Conservation (phyloP, 2,329 filamentous ascomycete species). For the Curvularia sp. region DNA sequence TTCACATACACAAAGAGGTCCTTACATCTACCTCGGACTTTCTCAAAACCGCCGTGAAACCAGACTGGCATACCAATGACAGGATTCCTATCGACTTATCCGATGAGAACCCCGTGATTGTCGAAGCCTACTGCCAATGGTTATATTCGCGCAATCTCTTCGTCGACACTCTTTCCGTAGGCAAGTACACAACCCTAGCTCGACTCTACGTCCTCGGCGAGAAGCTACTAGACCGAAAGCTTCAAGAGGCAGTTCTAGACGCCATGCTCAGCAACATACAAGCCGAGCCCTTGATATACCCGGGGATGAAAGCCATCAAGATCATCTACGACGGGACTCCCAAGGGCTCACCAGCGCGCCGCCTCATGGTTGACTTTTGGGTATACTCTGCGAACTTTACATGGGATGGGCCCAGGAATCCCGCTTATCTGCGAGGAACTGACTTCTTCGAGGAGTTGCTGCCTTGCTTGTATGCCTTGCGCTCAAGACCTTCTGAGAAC, state of each 20-base stretch:
- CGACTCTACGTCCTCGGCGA: constrained; percentile 7
- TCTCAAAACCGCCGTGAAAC: neutral
- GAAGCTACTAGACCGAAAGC: constrained; percentile 1
- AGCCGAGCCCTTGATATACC: too few relatives aligned
- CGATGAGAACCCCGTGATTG: neutral
- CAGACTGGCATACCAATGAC: neutral
- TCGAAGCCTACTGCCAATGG: constrained; percentile 16
- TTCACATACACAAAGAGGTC: neutral
- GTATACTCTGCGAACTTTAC: neutral
- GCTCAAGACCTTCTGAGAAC: neutral
- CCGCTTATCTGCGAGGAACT: neutral
- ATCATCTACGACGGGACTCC: constrained; percentile 14
- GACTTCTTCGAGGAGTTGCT: neutral
- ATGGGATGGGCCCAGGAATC: neutral
- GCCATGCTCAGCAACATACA: neutral
- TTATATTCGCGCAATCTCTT: neutral
- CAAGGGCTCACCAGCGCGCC: neutral
- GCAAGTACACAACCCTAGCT: neutral
- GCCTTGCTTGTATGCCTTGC: neutral
- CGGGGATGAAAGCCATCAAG: neutral
- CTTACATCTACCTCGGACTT: neutral
- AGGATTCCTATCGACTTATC: constrained; percentile 7
- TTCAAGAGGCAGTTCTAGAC: neutral
- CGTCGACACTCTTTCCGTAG: neutral
- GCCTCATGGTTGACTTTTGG: constrained; percentile 1